These are phyloP conservation scores for Paralagenidium karlingii DNA, from an alignment of 352 stramenopile genomes.

Conservation along the genomic window DNA sequence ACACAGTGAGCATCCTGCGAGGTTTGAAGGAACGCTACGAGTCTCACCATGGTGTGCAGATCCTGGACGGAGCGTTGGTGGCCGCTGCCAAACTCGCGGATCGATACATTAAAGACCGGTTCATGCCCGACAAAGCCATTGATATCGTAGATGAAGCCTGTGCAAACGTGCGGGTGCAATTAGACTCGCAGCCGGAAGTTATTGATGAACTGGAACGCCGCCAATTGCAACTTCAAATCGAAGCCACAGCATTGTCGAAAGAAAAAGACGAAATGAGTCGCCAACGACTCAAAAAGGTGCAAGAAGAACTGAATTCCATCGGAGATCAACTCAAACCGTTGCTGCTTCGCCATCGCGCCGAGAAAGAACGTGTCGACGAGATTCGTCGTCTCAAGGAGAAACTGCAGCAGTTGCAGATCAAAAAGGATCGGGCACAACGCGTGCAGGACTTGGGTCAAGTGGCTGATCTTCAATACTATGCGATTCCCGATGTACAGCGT, in stretches of 20 bases:
- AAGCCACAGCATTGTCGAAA: conserved; percentile 86
- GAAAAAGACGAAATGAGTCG: conserved; percentile 93
- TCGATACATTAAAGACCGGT: conserved; percentile 88
- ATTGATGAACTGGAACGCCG: conserved; percentile 93
- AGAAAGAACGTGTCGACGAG: conserved; percentile 89
- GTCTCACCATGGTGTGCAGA: conserved; percentile 93
- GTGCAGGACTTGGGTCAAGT: conserved; percentile 92
- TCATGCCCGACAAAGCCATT: conserved; percentile 92
- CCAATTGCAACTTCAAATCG: conserved; percentile 93
- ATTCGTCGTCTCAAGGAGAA: conserved; percentile 90
- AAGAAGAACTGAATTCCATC: conserved; percentile 86
- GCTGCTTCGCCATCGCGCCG: conserved; percentile 82
- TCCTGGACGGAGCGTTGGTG: conserved; percentile 89
- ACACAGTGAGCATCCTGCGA: conserved; percentile 94
- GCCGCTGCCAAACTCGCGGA: conserved; percentile 90
- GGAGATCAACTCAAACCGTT: conserved; percentile 87
- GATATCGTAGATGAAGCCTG: conserved; percentile 93
- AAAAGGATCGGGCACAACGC: conserved; percentile 90
- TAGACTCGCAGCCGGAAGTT: conserved; percentile 92
- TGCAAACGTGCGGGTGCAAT: conserved; percentile 83
- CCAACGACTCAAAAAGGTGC: conserved; percentile 82
- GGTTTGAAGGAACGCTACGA: conserved; percentile 96
- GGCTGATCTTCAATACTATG: conserved; percentile 94
- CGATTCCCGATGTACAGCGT: conserved; percentile 87
- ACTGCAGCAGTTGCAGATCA: conserved; percentile 84